Evolutionary conservation across 345 rosid species (phyloP).

Genomic region (Physaria fendleri): DNA sequence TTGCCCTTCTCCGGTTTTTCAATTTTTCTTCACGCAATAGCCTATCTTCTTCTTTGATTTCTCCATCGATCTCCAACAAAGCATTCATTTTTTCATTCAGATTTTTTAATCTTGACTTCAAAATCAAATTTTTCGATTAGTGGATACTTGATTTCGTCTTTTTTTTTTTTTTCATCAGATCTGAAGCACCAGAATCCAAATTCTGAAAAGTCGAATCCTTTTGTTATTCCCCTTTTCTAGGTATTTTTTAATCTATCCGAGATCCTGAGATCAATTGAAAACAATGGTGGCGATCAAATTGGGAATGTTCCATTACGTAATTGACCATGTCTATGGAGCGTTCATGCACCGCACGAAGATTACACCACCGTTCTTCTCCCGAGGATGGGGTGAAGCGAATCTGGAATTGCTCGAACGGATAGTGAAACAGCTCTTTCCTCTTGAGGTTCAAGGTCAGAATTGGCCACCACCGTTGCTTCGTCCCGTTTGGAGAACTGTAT

Average conservation of each 20-base stretch:
- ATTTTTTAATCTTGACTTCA: neutral
- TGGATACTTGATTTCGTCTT: neutral
- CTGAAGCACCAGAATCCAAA: constrained; percentile 7
- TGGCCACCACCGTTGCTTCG: constrained; percentile 66
- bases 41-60: constrained; percentile 5
- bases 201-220: neutral
- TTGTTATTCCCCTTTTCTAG: neutral
- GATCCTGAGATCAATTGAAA: neutral
- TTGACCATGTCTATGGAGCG: constrained; percentile 92
- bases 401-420: constrained; percentile 80
- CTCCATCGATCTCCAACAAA: neutral
- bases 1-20: neutral
- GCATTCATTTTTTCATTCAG: neutral
- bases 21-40: neutral
- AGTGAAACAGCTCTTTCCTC: constrained; percentile 68
- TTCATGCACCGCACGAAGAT: constrained; percentile 79
- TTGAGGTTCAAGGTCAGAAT: constrained; percentile 50
- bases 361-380: constrained; percentile 77
- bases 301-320: constrained; percentile 83
- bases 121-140: neutral
- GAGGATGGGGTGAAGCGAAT: constrained; percentile 94
- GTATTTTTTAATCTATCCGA: neutral
- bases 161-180: constrained; percentile 21
- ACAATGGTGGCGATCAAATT: constrained; percentile 74
- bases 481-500: constrained; percentile 83